These are phyloP conservation scores for Mucor irregularis DNA, from an alignment of 371 early-diverging fungal genomes.

Conservation along the genomic window DNA sequence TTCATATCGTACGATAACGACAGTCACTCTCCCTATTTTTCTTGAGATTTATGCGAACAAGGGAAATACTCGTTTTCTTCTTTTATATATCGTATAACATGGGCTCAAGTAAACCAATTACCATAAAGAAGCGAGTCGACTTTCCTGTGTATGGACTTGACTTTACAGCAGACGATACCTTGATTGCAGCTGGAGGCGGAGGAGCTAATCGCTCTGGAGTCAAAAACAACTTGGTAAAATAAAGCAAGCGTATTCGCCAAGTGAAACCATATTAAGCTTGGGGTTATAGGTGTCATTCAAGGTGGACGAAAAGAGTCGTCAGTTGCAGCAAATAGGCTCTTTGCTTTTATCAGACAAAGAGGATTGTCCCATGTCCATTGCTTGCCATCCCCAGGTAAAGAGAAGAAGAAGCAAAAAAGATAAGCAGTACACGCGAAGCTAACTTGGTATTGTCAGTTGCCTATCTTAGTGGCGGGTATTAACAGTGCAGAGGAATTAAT, in stretches of 20 bases:
- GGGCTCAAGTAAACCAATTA: slow-evolving; percentile 1
- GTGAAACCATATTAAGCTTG: too few relatives aligned
- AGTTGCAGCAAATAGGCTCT: background rate
- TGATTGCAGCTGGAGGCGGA: slow-evolving; percentile 67
- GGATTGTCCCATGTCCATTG: slow-evolving; percentile 68
- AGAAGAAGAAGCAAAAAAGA: too few relatives aligned
- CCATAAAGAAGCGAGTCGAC: slow-evolving; percentile 18
- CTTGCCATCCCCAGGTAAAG: slow-evolving; percentile 63
- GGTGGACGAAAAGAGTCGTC: slow-evolving; percentile 5
- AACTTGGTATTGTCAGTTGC: too few relatives aligned
- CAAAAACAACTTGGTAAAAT: slow-evolving; percentile 67
- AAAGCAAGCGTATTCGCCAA: too few relatives aligned
- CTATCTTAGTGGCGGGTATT: slow-evolving; percentile 50
- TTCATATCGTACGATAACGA: too few relatives aligned
- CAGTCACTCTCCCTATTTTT: too few relatives aligned
- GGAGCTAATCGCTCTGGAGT: slow-evolving; percentile 62
- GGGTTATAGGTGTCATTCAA: slow-evolving; percentile 24
- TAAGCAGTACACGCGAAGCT: too few relatives aligned
- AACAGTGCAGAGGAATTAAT: slow-evolving; percentile 53
- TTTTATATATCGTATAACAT: too few relatives aligned
- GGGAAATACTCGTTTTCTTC: background rate
- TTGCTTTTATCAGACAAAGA: slow-evolving; percentile 43
- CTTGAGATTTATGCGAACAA: too few relatives aligned
- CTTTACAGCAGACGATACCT: slow-evolving; percentile 48
- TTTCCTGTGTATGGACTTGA: slow-evolving; percentile 61